Evolutionary conservation across 257 asterid species (phyloP).

Genomic region (Capsicum chinense): DNA sequence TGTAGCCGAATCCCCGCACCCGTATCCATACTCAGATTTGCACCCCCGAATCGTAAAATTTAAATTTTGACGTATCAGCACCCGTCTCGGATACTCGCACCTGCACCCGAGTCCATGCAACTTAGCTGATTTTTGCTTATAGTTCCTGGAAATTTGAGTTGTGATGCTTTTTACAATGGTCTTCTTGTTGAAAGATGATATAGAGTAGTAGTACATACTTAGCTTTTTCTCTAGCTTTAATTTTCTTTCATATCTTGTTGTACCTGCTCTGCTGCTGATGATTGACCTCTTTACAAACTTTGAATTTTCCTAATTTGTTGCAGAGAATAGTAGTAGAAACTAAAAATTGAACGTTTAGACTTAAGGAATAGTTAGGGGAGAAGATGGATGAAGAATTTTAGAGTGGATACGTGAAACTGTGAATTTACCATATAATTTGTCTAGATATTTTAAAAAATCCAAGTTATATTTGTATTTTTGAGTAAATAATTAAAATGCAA

Average conservation of each 20-base stretch:
- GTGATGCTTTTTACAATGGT: not conserved
- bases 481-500: not conserved
- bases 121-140: conserved; percentile 2
- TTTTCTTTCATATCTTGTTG: not conserved
- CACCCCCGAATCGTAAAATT: too few relatives aligned
- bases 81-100: too few relatives aligned
- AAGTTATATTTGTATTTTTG: not conserved
- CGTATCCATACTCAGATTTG: too few relatives aligned
- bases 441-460: not conserved
- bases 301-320: not conserved
- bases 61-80: too few relatives aligned
- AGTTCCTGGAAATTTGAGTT: conserved; percentile 4
- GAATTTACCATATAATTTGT: not conserved
- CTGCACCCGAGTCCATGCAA: too few relatives aligned
- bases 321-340: not conserved
- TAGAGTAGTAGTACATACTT: not conserved
- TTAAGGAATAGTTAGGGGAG: not conserved
- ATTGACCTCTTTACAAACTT: not conserved
- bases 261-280: not conserved
- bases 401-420: not conserved
- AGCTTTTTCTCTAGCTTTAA: not conserved
- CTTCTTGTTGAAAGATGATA: not conserved
- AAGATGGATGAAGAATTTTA: conserved; percentile 7
- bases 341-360: not conserved
- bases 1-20: too few relatives aligned